A percentile compares a stretch with the other conserved stretches of the same genome.
Conservation (phyloP, 305 asterid species). For the Ruellia speciosa region DNA sequence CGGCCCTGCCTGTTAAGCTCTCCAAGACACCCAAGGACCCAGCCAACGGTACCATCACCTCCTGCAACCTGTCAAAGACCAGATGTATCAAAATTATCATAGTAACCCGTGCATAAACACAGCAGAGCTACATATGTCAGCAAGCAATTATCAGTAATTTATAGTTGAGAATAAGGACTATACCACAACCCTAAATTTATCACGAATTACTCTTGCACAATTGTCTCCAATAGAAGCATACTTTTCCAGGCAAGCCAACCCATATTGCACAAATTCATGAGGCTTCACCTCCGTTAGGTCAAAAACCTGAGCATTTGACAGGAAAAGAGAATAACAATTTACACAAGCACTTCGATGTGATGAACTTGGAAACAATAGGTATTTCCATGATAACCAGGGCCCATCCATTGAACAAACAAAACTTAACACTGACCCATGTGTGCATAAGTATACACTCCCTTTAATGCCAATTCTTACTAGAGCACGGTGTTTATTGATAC, state of each 20-base stretch:
- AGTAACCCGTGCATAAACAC: conserved; percentile 11
- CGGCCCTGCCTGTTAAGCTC: conserved; percentile 55
- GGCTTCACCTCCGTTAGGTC: conserved; percentile 82
- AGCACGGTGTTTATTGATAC: neutral
- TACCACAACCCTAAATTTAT: conserved; percentile 57
- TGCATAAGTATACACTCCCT: conserved; percentile 9
- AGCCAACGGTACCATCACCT: conserved; percentile 96
- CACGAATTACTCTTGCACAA: conserved; percentile 63
- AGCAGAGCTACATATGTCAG: neutral
- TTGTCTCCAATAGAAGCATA: conserved; percentile 66
- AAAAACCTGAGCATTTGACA: conserved; percentile 54
- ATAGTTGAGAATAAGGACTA: conserved; percentile 15
- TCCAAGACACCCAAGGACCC: conserved; percentile 96
- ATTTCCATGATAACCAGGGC: conserved; percentile 7
- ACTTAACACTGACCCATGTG: neutral
- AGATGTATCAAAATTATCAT: conserved; percentile 4
- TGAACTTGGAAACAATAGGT: conserved; percentile 7
- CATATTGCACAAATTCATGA: conserved; percentile 75
- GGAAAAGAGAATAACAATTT: conserved; percentile 18
- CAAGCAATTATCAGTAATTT: conserved; percentile 7
- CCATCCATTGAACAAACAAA: neutral
- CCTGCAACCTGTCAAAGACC: conserved; percentile 75
- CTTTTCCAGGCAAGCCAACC: conserved; percentile 78
- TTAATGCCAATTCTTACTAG: conserved; percentile 1
- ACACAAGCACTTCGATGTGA: conserved; percentile 12